Evolutionary conservation across 1,284 basidiomycete species (phyloP), one percentile per base, ranked within the genome.

Genomic region (Calocybe gambosa): DNA sequence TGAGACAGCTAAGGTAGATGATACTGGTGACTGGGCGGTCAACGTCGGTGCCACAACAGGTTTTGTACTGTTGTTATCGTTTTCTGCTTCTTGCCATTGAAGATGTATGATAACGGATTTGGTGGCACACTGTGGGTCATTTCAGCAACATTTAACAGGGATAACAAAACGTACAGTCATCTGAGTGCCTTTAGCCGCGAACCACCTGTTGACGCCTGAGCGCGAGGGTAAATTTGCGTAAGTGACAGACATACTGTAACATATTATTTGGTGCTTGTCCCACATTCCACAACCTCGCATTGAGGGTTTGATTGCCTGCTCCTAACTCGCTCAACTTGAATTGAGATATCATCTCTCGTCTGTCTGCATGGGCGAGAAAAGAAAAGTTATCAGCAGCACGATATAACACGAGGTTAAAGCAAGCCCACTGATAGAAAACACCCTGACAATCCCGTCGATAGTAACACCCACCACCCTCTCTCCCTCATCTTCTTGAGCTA

Each of bases 391-490:
- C n/a, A 48, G 44, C 39, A 37, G 37, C 31, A 16, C 46, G 40
- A 18, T 5, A 41, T 29, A 31, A 50, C 13, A 46, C 40, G 15
- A n/a, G 6, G 13, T 31, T 8, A 8, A 13, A 13, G 15, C 8
- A 19, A 5, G 70, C 80, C 71, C 63, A 82, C 85, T 78, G 57
- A 94, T 94, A 2, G 87, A 91, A 66, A 94, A 95, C 10, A 90
- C 88, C 33, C 92, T 71, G 18, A 94, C 90, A 39, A 93, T 84
- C 6, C 90, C 92, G 65, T 95, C 93, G 53, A 95, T 90, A 0
- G 92, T 94, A 16, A 94, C 86, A 45, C 91, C 80, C 8, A 93
- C 84, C 20, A 95, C 81, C 37, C 87, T 75, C 62, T 89, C 86
- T 3, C 84, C 84, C 50, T 85, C 84, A 34, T 76, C 78, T 18